phyloP scores from a whole-genome alignment of 345 rosid genomes.

The Geranium brycei region DNA sequence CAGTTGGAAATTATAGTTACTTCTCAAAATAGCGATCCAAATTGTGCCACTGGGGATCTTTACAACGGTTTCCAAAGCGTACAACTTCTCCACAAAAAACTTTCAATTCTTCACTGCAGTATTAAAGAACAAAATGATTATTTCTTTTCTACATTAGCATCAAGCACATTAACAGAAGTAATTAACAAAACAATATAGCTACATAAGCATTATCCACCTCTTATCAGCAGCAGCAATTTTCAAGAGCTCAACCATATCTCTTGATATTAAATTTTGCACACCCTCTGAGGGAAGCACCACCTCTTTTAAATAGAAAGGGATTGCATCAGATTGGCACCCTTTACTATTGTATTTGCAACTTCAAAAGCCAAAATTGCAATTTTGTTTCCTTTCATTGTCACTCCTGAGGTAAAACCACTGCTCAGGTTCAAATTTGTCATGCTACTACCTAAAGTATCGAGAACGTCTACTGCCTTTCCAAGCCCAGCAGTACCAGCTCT shows the following conservation, averaged over 20 bases:
- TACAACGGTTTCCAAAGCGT: slow-evolving; percentile 79
- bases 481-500: slow-evolving; percentile 58
- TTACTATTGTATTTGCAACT: slow-evolving; percentile 91
- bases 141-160: not conserved
- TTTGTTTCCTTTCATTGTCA: slow-evolving; percentile 41
- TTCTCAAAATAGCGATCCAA: slow-evolving; percentile 62
- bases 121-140: too few relatives aligned
- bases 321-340: slow-evolving; percentile 69
- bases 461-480: slow-evolving; percentile 71
- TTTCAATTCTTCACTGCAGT: slow-evolving; percentile 66
- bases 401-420: slow-evolving; percentile 45
- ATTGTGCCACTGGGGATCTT: slow-evolving; percentile 91
- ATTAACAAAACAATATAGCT: not conserved
- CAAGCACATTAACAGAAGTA: not conserved
- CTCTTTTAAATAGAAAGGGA: slow-evolving; percentile 63
- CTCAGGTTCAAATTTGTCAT: slow-evolving; percentile 59
- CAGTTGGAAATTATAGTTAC: slow-evolving; percentile 20
- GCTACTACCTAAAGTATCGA: slow-evolving; percentile 85
- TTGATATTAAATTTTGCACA: slow-evolving; percentile 59
- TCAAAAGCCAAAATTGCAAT: slow-evolving; percentile 69
- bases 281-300: slow-evolving; percentile 61
- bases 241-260: slow-evolving; percentile 50
- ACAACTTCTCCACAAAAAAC: slow-evolving; percentile 70
- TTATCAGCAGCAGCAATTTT: slow-evolving; percentile 86
- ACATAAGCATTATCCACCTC: slow-evolving; percentile 29